Base-by-base conservation (phyloP, 1,284 basidiomycete species). In the Singerocomus inundabilis region DNA sequence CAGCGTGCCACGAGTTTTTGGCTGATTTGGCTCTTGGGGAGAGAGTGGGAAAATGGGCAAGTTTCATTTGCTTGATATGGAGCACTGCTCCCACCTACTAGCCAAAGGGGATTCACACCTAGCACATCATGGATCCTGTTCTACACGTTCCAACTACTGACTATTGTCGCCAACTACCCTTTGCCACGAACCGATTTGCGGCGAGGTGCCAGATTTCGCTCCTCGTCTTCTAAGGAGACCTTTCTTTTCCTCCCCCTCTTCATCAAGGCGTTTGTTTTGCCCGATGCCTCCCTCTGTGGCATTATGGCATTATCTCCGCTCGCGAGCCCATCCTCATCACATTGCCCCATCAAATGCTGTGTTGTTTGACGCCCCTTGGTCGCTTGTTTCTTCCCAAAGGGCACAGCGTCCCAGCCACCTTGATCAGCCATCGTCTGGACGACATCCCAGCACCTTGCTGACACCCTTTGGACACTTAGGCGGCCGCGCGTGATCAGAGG, bases 381-480 rank as follows among this genome's bases (percentile, higher is more conserved):
- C 89, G 92, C 54, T 88, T 91, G 59, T 78, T 88, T 51, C 59
- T 56, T 64, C 41, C 44, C 52, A 9, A 62, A 61, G 18, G 73
- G 63, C 45, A 74, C 55, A 2, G 72, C 73, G 21, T 79, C 77
- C 85, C 85, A 88, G 0, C 86, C 85, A 5, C 94, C 95, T 28
- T 75, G 78, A 44, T 82, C 76, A 0, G 91, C 88, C 44, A 98
- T 68, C 40, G 72, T 59, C 10, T 75, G 66, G 15, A 97, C 78
- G 1, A 82, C 80, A 18, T 79, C 74, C 79, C 85, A 98, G 0
- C 92, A 88, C 10, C 68, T 73, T 50, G 79, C 70, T 26, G 79
- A 72, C 1, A 96, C 93, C 3, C 83, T 81, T 70, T 98, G 93
- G 36, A 93, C 88, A 68, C 93, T 96, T 44, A 98, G 75, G 44